Percentiles rank a stretch among this genome's conserved stretches.
Conservation (phyloP, 768 basidiomycete species). For the Boletus rex-veris region DNA sequence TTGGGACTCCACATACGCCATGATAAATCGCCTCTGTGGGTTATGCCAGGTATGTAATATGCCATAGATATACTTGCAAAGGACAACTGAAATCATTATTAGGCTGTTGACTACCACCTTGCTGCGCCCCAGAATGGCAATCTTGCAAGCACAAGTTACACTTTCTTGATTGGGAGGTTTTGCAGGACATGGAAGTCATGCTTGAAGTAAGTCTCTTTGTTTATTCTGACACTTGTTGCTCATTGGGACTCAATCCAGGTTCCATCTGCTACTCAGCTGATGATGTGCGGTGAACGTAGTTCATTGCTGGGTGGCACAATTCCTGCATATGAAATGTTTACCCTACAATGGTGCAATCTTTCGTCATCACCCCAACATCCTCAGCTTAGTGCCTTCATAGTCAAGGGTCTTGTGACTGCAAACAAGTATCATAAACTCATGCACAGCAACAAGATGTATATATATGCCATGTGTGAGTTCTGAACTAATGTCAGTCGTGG, state of each 20-base stretch:
- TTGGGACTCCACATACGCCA: neutral
- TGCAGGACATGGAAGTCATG: neutral
- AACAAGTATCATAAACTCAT: neutral
- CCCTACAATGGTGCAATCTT: neutral
- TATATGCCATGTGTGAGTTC: neutral
- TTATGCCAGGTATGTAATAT: neutral
- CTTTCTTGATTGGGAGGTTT: neutral
- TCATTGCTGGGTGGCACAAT: neutral
- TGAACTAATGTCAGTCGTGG: accelerated
- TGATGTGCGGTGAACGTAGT: neutral
- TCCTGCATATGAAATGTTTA: neutral
- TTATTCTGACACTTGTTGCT: neutral
- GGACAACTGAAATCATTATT: no score
- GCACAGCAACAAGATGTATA: neutral
- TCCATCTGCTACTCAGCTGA: neutral
- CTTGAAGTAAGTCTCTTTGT: no score
- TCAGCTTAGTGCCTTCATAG: neutral
- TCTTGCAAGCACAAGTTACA: neutral
- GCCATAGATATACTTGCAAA: no score
- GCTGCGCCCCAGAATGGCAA: neutral
- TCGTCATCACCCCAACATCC: neutral
- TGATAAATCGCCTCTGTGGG: neutral
- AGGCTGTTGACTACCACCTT: neutral
- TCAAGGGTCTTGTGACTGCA: neutral
- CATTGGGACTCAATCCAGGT: no score